These are phyloP conservation scores for Sedum album DNA, from an alignment of 164 flowering plant species.

Conservation along the genomic window DNA sequence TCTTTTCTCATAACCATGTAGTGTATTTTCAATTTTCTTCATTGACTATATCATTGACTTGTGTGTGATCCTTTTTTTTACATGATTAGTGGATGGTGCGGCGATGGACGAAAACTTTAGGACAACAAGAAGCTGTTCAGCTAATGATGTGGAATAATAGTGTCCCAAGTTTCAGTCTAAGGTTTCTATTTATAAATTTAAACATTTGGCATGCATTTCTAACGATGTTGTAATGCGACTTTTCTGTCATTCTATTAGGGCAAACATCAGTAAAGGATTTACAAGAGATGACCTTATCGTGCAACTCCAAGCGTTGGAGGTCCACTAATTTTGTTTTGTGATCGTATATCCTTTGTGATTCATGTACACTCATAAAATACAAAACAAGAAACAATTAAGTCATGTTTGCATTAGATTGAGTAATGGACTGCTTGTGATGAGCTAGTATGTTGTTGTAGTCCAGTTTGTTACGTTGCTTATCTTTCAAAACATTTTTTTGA, in stretches of 20 bases:
- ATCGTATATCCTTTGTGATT: neutral
- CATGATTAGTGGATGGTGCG: slow-evolving; percentile 85
- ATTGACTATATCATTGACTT: neutral
- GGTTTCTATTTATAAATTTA: slow-evolving; percentile 31
- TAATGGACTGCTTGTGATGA: neutral
- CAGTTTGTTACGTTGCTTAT: neutral
- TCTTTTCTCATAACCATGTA: neutral
- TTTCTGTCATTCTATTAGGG: slow-evolving; percentile 41
- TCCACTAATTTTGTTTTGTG: slow-evolving; percentile 13
- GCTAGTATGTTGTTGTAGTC: neutral
- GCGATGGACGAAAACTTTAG: slow-evolving; percentile 70
- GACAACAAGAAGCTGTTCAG: slow-evolving; percentile 59
- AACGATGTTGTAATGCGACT: slow-evolving; percentile 8
- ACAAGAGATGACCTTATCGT: slow-evolving; percentile 59
- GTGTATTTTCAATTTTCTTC: neutral
- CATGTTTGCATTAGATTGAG: neutral
- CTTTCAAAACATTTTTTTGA: neutral
- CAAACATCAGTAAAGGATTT: slow-evolving; percentile 51
- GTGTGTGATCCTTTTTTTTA: neutral
- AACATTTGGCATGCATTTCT: neutral
- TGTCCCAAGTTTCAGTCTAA: slow-evolving; percentile 66
- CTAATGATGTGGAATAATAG: slow-evolving; percentile 82
- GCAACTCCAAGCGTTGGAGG: slow-evolving; percentile 55
- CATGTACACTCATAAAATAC: neutral
- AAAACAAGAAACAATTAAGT: neutral